phyloP scores from a whole-genome alignment of 371 early-diverging fungal genomes.

The Apophysomyces elegans region DNA sequence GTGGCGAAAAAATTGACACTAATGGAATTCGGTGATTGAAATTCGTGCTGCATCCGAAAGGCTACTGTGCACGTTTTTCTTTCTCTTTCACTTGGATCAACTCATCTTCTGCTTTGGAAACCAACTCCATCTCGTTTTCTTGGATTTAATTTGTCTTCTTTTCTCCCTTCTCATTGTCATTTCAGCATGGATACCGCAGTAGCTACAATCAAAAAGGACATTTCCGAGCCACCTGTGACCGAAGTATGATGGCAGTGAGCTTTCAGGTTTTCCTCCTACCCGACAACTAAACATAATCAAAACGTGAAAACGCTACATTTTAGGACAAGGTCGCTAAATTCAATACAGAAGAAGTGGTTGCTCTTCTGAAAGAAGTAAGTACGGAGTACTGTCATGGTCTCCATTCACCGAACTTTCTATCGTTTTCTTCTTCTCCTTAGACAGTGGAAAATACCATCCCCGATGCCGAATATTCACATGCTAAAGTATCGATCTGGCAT shows the following conservation, averaged over 20 bases:
- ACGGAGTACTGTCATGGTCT: neutral
- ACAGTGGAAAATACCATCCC: conserved; percentile 63
- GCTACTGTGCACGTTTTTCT: neutral
- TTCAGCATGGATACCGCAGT: neutral
- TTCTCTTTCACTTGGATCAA: neutral
- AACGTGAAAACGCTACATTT: neutral
- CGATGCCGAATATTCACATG: conserved; percentile 70
- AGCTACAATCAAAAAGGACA: neutral
- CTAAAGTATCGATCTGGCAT: conserved; percentile 74
- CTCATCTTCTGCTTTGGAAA: neutral
- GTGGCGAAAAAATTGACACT: too few species aligned
- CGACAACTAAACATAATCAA: conserved; percentile 5
- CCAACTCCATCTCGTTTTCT: neutral
- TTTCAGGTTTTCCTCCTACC: neutral
- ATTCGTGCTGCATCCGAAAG: too few species aligned
- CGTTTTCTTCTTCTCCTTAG: conserved; percentile 27
- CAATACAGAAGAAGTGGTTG: conserved; percentile 21
- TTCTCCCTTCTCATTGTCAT: neutral
- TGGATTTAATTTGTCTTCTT: neutral
- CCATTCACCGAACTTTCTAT: neutral
- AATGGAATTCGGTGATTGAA: too few species aligned
- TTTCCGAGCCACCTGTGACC: neutral
- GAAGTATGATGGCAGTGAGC: neutral
- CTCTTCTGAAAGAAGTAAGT: conserved; percentile 27
- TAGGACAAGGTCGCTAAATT: conserved; percentile 16